These are phyloP conservation scores for Mycena indigotica DNA, from an alignment of 768 basidiomycete species.

Conservation along the genomic window DNA sequence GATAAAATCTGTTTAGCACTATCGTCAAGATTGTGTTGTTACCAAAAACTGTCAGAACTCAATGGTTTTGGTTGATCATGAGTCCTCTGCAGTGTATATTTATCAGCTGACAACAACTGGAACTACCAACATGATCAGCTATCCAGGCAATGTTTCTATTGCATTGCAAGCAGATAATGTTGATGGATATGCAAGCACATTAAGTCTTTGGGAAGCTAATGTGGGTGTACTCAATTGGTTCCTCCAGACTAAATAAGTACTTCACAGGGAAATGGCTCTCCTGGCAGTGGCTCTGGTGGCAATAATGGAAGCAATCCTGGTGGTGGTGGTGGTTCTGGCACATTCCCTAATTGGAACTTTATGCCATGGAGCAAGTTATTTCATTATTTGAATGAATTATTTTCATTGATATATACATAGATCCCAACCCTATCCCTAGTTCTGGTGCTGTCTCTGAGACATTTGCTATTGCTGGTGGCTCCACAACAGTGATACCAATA, in stretches of 20 bases:
- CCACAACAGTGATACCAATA: not conserved
- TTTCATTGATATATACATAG: not conserved
- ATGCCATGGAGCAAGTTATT: not conserved
- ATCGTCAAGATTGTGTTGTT: not conserved
- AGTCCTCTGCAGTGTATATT: conserved; percentile 41
- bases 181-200: conserved; percentile 48
- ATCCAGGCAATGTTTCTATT: conserved; percentile 32
- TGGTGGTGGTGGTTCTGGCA: not conserved
- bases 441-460: not conserved
- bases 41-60: not conserved
- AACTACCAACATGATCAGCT: conserved; percentile 43
- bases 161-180: conserved; percentile 39
- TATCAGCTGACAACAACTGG: conserved; percentile 54
- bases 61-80: conserved; percentile 33
- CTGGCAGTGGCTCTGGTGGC: no score
- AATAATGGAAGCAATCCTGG: not conserved
- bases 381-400: not conserved
- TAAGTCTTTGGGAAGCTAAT: conserved; percentile 34
- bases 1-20: not conserved
- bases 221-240: not conserved
- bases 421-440: not conserved
- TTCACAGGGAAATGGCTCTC: not conserved
- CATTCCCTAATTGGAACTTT: not conserved
- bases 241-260: not conserved
- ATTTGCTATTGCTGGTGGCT: not conserved